Conservation (phyloP, 306 rosid genomes). For the Mimosa bimucronata region DNA sequence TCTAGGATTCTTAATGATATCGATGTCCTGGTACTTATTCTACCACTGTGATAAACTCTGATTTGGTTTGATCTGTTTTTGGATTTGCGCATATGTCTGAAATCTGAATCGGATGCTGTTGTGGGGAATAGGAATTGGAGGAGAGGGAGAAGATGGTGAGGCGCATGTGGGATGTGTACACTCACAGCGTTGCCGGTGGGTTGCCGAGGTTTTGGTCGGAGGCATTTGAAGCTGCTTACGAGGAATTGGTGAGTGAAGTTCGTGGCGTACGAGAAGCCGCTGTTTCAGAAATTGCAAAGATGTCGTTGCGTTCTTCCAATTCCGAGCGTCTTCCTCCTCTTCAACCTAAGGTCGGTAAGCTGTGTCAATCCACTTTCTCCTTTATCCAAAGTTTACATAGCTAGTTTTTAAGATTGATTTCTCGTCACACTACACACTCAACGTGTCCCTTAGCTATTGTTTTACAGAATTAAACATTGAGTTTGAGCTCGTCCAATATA, state of each 20-base stretch:
- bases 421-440: neutral
- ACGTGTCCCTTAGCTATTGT: neutral
- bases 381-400: too few species aligned
- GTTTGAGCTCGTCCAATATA: neutral
- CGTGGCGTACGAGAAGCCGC: constrained; percentile 62
- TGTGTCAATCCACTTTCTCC: too few species aligned
- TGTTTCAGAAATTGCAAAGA: constrained; percentile 77
- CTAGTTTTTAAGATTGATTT: neutral
- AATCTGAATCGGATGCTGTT: neutral
- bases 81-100: neutral
- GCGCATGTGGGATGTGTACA: constrained; percentile 87
- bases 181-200: constrained; percentile 39
- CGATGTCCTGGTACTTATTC: constrained; percentile 62
- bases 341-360: constrained; percentile 54
- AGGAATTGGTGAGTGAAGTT: constrained; percentile 63
- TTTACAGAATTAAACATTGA: neutral
- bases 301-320: constrained; percentile 60
- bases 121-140: constrained; percentile 72
- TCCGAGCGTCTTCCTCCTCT: constrained; percentile 16
- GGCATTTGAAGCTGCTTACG: constrained; percentile 92
- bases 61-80: neutral
- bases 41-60: neutral
- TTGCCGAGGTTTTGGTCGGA: constrained; percentile 82
- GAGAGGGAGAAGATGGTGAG: constrained; percentile 78
- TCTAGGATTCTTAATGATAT: constrained; percentile 53